phyloP scores from a whole-genome alignment of 345 rosid species.

The Ailanthus altissimus region DNA sequence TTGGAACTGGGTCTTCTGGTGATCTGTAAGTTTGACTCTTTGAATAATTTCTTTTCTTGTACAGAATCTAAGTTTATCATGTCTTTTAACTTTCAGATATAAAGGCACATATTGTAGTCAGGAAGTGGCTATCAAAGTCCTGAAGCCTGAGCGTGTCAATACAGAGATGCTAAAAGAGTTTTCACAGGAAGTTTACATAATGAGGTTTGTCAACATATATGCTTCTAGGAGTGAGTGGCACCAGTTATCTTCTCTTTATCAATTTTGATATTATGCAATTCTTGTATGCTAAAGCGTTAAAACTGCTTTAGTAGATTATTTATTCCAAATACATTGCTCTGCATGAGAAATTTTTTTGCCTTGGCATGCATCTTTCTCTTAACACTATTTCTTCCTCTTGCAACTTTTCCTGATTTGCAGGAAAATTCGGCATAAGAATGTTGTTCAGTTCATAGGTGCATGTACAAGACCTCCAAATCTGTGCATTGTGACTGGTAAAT shows the following conservation, averaged over 20 bases:
- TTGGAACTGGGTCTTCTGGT: slow-evolving; percentile 86
- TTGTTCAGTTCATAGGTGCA: slow-evolving; percentile 94
- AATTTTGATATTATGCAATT: background rate
- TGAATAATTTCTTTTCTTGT: slow-evolving; percentile 9
- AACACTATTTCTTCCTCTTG: slow-evolving; percentile 5
- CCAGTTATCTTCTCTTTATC: background rate
- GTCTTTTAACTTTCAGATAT: slow-evolving; percentile 50
- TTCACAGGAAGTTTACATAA: slow-evolving; percentile 91
- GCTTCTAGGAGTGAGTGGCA: background rate
- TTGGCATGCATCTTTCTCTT: slow-evolving; percentile 7
- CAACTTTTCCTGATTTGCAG: slow-evolving; percentile 40
- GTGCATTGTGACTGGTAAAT: slow-evolving; percentile 91
- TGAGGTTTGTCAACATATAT: slow-evolving; percentile 63
- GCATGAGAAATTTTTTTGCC: background rate
- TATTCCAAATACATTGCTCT: background rate
- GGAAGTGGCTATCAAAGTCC: slow-evolving; percentile 91
- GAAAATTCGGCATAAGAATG: slow-evolving; percentile 91
- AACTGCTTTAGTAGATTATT: background rate
- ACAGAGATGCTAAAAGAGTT: slow-evolving; percentile 81
- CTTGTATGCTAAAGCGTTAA: background rate
- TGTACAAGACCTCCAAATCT: slow-evolving; percentile 80
- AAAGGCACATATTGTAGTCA: slow-evolving; percentile 90
- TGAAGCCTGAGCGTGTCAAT: slow-evolving; percentile 80
- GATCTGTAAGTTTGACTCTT: slow-evolving; percentile 68
- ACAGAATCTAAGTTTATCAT: slow-evolving; percentile 17